A percentile compares a stretch with the other conserved stretches of the same genome.
Conservation (phyloP, 129 eudicot genomes). For the sunflower (Helianthus annuus) region DNA sequence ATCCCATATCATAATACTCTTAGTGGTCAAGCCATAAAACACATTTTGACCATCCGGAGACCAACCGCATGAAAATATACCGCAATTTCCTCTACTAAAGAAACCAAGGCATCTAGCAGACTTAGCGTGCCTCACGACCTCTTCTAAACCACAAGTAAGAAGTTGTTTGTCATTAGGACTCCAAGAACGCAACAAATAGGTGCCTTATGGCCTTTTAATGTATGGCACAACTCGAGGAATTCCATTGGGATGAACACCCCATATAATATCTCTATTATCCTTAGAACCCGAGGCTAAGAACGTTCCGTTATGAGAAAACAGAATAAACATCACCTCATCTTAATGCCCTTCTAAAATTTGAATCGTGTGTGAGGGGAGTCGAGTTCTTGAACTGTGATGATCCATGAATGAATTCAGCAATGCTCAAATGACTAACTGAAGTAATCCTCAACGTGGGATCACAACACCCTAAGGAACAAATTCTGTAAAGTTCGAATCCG, state of each 20-base stretch:
- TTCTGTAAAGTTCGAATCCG: too few species aligned
- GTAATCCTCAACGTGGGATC: too few species aligned
- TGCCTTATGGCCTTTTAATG: constrained; percentile 30
- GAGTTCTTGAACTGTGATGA: too few species aligned
- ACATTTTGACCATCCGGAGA: constrained; percentile 36
- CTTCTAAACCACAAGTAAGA: constrained; percentile 43
- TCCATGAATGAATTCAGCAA: too few species aligned
- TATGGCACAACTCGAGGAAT: constrained; percentile 20
- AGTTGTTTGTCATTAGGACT: constrained; percentile 38
- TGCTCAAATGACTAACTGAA: too few species aligned
- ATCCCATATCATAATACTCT: constrained; percentile 41
- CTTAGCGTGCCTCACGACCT: constrained; percentile 23
- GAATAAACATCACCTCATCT: too few species aligned
- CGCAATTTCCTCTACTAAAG: constrained; percentile 22
- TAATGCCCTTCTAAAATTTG: too few species aligned
- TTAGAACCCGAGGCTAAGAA: too few species aligned
- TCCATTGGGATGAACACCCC: constrained; percentile 33
- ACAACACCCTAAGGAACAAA: too few species aligned
- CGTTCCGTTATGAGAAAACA: too few species aligned
- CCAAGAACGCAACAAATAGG: constrained; percentile 38
- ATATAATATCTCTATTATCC: not conserved
- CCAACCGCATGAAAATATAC: constrained; percentile 40
- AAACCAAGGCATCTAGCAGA: constrained; percentile 34
- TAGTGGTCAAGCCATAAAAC: constrained; percentile 29
- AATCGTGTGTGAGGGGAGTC: too few species aligned